phyloP scores from a whole-genome alignment of 108 stramenopile genomes.

The Skeletonema menzelii region DNA sequence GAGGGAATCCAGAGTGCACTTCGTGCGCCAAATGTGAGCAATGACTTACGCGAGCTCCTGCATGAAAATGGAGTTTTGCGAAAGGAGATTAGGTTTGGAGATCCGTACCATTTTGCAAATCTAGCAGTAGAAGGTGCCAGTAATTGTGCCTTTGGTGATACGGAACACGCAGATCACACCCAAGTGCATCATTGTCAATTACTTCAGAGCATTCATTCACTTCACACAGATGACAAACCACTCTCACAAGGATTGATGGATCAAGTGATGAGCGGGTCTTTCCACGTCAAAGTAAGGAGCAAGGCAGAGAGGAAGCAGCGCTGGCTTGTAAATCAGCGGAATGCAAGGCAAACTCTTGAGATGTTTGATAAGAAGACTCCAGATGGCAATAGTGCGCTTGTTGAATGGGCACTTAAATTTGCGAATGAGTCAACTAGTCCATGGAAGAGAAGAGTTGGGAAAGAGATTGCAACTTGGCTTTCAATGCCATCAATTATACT shows the following conservation, averaged over 20 bases:
- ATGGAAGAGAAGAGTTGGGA: constrained; percentile 1
- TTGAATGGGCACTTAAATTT: constrained; percentile 9
- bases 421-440: background rate
- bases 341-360: background rate
- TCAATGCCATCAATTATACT: constrained; percentile 14
- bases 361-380: background rate
- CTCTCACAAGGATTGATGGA: background rate
- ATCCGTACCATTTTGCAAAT: background rate
- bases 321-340: constrained; percentile 15
- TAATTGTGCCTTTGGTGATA: constrained; percentile 4
- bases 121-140: constrained; percentile 3
- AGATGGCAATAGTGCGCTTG: background rate
- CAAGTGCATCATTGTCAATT: constrained; percentile 8
- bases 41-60: too few relatives aligned
- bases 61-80: background rate
- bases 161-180: background rate
- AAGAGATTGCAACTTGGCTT: constrained; percentile 13
- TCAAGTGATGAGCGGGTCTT: too few relatives aligned
- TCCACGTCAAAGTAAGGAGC: background rate
- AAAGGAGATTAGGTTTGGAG: background rate
- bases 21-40: too few relatives aligned
- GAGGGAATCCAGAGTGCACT: too few relatives aligned
- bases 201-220: background rate
- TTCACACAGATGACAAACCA: background rate
- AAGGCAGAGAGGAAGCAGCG: constrained; percentile 4